Conservation (phyloP, 495 filamentous ascomycete species). For the Penicillium odoratum region DNA sequence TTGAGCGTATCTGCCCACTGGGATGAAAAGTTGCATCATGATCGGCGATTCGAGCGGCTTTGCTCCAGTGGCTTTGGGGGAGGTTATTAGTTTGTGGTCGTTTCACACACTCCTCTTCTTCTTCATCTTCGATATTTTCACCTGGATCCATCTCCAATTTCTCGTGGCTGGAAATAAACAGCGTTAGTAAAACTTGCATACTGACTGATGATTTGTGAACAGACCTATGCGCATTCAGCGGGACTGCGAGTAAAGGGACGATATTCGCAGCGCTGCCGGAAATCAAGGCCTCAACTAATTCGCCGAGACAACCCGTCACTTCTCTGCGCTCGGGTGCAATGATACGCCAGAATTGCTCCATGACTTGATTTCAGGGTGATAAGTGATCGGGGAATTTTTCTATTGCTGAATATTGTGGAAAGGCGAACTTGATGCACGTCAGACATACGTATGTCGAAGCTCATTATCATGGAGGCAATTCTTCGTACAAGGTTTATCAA, state of each 20-base stretch:
- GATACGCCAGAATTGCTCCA: slow-evolving; percentile 17
- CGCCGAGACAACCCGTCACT: slow-evolving; percentile 10
- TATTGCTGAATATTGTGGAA: not conserved
- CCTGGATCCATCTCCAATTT: slow-evolving; percentile 11
- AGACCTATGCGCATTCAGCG: slow-evolving; percentile 13
- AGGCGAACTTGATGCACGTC: not conserved
- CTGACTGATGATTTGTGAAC: not conserved
- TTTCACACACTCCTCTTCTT: slow-evolving; percentile 13
- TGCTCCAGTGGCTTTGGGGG: slow-evolving; percentile 12
- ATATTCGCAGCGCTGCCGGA: slow-evolving; percentile 10
- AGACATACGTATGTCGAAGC: not conserved
- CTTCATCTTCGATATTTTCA: slow-evolving; percentile 22
- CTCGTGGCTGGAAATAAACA: not conserved
- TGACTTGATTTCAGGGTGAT: not conserved
- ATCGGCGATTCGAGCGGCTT: slow-evolving; percentile 14
- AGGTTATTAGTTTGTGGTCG: slow-evolving; percentile 5
- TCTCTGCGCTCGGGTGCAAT: slow-evolving; percentile 20
- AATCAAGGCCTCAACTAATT: slow-evolving; percentile 11
- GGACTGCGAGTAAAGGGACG: slow-evolving; percentile 16
- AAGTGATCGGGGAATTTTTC: not conserved
- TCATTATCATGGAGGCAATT: not conserved
- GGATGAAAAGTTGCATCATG: slow-evolving; percentile 4
- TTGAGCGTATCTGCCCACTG: not conserved
- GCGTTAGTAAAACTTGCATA: not conserved
- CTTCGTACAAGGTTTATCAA: not conserved